Evolutionary conservation across 2,329 filamentous ascomycete genomes (phyloP), one percentile per base, ranked within the genome.

Genomic region (Claviceps sp.): DNA sequence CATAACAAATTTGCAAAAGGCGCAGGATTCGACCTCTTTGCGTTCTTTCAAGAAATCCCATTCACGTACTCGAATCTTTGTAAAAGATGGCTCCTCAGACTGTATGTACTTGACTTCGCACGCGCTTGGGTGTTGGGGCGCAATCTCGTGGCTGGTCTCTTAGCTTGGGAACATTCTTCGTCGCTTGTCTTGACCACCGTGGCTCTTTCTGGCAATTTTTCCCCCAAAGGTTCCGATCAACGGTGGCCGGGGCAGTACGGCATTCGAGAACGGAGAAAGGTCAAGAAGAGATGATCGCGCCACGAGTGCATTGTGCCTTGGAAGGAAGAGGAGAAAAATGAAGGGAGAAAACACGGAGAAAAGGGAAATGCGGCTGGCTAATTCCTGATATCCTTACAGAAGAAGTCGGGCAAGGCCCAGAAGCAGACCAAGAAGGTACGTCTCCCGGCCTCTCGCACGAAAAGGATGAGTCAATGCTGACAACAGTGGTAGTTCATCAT

Each of bases 331-430:
- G 2, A 20, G 16, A 37, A 22, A 37, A 16, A 22, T 18, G 22
- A 43, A 2, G 8, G 22, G 20, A 24, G 26, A 30, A 9, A 30
- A 11, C 26, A 43, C 16, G 16, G n/a, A 9, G 40, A 18, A 16
- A 18, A n/a, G n/a, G 40, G 16, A 43, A 16, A 81, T 85, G 81
- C 90, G 97, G 91, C 95, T 96, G 91, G 93, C 90, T 96, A 91
- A 94, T 80, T 77, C 72, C 73, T 73, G 72, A 69, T 71, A 72
- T 45, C 52, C 46, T 30, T 47, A 37, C 69, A 79, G 76, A 80
- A 80, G 76, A 80, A 88, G 77, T 71, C 77, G 66, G 74, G 70
- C 72, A 84, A 80, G 72, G 76, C 73, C 71, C 83, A 84, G 78
- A 90, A 90, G 82, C 74, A 84, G 68, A 89, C 86, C 69, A 89